phyloP scores from a whole-genome alignment of 2,329 filamentous ascomycete genomes.

The Ceratocystis colombiana region DNA sequence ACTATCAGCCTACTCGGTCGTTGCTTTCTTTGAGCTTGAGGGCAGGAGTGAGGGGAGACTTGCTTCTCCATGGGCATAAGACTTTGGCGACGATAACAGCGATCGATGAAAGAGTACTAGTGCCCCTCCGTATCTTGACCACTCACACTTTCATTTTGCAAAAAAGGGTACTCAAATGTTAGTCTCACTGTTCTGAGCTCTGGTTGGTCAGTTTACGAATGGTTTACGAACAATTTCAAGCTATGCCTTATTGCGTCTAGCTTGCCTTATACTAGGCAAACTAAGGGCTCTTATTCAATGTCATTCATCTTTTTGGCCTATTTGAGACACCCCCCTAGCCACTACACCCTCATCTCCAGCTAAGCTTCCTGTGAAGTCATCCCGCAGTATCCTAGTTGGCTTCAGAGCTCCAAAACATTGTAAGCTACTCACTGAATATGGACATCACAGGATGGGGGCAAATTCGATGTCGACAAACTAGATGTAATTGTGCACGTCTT shows the following conservation, averaged over 20 bases:
- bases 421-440: background rate
- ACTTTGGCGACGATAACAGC: background rate
- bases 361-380: background rate
- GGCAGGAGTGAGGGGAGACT: background rate
- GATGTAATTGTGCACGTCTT: background rate
- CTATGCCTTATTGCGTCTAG: conserved; percentile 1
- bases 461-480: background rate
- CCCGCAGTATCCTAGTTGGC: background rate
- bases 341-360: background rate
- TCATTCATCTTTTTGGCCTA: background rate
- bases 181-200: too few relatives aligned
- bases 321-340: background rate
- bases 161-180: too few relatives aligned
- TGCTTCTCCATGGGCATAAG: too few relatives aligned
- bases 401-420: background rate
- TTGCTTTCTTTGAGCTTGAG: too few relatives aligned
- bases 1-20: too few relatives aligned
- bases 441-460: background rate
- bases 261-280: background rate
- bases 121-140: background rate
- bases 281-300: background rate
- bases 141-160: background rate
- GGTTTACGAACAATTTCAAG: background rate
- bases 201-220: too few relatives aligned
- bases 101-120: background rate